Base-by-base conservation (phyloP, 371 early-diverging fungal genomes). In the Choanephora cucurbitarum region DNA sequence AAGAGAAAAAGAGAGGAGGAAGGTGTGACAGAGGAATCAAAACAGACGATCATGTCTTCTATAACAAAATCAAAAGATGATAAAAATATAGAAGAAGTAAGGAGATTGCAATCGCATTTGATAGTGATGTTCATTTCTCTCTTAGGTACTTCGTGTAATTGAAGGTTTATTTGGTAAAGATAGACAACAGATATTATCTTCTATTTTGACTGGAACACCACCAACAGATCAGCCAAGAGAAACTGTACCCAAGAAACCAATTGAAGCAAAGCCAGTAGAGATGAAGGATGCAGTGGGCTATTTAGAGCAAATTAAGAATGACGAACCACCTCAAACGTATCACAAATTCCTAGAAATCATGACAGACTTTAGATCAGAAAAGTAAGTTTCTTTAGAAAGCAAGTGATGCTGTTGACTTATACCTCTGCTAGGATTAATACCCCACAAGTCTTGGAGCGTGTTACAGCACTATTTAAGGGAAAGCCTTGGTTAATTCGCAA, bases 401-500 rank as follows among this genome's bases (percentile, higher is more conserved):
- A 21, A 43, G 17, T 21, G 10, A 33, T 19, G 21, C 13, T 44
- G 14, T 11, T 50, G 7, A 23, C 21, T 33, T 24, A 24, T n/a
- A 22, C 11, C 24, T 45, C 14, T 32, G 11, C 32, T 28, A 70
- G 70, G 40, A 70, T 70, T 24, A 70, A 70, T 58, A 70, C 70
- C 53, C 61, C 66, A 18, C 66, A 66, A 49, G 70, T 70, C n/a
- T 52, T 70, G 49, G 66, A 66, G 40, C 66, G 67, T 41, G 70
- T 70, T 33, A 62, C 70, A 19, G 31, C 49, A 41, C 39, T 70
- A 45, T 70, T 70, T 42, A 62, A 58, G 54, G 70, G 70, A 40
- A 65, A 70, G 23, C 66, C 70, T 15, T 56, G 49, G 51, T 49
- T 70, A 51, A 70, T 70, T 37, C 66, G 66, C 15, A 60, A 62